phyloP scores from a whole-genome alignment of 768 basidiomycete genomes.

The Crucibulum laeve region DNA sequence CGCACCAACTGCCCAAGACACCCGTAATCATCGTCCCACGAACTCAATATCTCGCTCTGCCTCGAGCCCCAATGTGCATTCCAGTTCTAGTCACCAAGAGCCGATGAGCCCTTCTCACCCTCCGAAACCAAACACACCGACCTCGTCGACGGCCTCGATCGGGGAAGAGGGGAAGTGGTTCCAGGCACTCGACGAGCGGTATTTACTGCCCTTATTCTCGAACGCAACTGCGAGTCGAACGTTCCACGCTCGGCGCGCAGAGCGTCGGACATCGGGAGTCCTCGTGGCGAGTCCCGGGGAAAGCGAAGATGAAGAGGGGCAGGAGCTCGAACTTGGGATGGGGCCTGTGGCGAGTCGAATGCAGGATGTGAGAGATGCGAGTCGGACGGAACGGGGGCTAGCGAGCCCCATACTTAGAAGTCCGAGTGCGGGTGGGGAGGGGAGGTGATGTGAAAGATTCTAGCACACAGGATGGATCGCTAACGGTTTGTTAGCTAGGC shows the following conservation, averaged over 20 bases:
- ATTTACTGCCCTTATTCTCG: constrained; percentile 88
- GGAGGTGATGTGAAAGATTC: constrained; percentile 1
- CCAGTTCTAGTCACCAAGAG: too few species aligned
- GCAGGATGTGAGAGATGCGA: constrained; percentile 35
- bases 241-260: constrained; percentile 75
- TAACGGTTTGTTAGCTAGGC: too few species aligned
- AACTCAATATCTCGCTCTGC: constrained; percentile 1
- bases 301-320: constrained; percentile 29
- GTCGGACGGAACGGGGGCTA: constrained; percentile 58
- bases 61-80: constrained; percentile 18
- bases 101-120: constrained; percentile 14
- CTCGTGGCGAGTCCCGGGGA: constrained; percentile 21
- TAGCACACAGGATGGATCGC: too few species aligned
- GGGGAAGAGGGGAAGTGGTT: constrained; percentile 92
- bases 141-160: constrained; percentile 13
- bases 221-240: constrained; percentile 87
- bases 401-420: constrained; percentile 57
- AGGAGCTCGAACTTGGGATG: constrained; percentile 37
- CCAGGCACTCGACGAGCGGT: constrained; percentile 91
- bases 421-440: background rate
- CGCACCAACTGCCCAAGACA: constrained; percentile 43
- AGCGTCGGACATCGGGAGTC: constrained; percentile 36
- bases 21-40: constrained; percentile 2
- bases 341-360: constrained; percentile 5
- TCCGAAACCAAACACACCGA: constrained; percentile 12